Evolutionary conservation across 208 protist species (phyloP).

Genomic region (Leptomonas seymouri): DNA sequence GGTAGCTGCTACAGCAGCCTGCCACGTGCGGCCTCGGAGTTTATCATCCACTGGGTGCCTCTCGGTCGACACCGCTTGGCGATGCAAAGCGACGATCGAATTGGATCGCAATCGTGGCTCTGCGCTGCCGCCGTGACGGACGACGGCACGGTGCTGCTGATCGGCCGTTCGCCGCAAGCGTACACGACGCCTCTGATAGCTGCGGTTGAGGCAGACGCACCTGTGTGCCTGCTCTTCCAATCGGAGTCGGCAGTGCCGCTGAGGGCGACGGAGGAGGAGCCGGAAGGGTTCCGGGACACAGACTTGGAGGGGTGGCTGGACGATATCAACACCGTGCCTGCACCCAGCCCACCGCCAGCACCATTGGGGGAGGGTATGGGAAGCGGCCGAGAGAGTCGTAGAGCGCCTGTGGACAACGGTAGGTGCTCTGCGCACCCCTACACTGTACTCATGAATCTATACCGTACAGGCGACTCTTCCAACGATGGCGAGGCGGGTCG

Average conservation of each 20-base stretch:
- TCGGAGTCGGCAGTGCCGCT: background rate
- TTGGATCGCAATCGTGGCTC: constrained; percentile 32
- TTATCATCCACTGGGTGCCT: constrained; percentile 45
- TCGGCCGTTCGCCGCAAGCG: constrained; percentile 25
- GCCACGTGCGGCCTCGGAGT: constrained; percentile 38
- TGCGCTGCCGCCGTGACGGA: constrained; percentile 47
- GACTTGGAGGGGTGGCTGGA: constrained; percentile 55
- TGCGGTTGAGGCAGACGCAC: background rate
- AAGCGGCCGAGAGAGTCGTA: background rate
- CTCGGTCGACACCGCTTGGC: constrained; percentile 40
- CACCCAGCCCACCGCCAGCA: background rate
- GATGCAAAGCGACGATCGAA: constrained; percentile 13
- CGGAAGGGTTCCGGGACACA: constrained; percentile 10
- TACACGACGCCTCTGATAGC: background rate
- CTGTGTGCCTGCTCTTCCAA: background rate
- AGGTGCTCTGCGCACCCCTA: constrained; percentile 14
- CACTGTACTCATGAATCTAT: constrained; percentile 34
- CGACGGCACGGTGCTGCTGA: constrained; percentile 42
- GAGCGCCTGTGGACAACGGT: background rate
- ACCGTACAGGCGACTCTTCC: constrained; percentile 7
- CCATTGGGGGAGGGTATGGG: background rate
- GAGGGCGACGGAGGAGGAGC: constrained; percentile 1
- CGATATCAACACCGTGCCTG: constrained; percentile 26
- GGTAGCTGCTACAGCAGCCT: constrained; percentile 25
- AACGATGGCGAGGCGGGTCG: background rate